A percentile compares a stretch with the other conserved stretches of the same genome.
phyloP scores from a whole-genome alignment of 2,329 filamentous ascomycete genomes.

The Fusarium sp. region DNA sequence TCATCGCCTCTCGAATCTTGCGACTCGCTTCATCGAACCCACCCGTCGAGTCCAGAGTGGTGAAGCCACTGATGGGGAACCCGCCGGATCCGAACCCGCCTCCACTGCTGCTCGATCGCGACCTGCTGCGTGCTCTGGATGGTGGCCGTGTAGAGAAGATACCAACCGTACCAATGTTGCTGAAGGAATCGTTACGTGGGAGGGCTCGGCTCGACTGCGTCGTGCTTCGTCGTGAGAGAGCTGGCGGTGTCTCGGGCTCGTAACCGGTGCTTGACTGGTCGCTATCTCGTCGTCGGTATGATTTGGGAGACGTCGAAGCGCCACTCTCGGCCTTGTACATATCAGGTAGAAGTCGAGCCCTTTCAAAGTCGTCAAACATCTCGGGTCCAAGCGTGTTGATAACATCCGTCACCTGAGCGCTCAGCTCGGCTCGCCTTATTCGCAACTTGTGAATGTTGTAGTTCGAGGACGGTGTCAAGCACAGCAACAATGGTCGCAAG shows the following conservation, averaged over 20 bases:
- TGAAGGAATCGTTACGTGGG: constrained; percentile 93
- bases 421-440: constrained; percentile 79
- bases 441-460: constrained; percentile 88
- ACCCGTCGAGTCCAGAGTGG: constrained; percentile 74
- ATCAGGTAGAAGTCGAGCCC: constrained; percentile 77
- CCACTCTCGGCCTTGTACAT: constrained; percentile 59
- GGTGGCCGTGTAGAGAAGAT: constrained; percentile 91
- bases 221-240: constrained; percentile 65
- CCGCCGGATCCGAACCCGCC: constrained; percentile 72
- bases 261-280: constrained; percentile 61
- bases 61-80: constrained; percentile 80
- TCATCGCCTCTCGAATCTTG: constrained; percentile 89
- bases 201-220: constrained; percentile 68
- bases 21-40: constrained; percentile 86
- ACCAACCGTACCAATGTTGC: constrained; percentile 87
- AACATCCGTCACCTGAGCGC: constrained; percentile 86
- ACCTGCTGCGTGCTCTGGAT: constrained; percentile 82
- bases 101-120: constrained; percentile 78
- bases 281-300: constrained; percentile 62
- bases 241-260: constrained; percentile 58
- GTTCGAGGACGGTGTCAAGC: constrained; percentile 85
- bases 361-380: constrained; percentile 96
- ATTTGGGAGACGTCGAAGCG: constrained; percentile 38
- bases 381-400: constrained; percentile 97
- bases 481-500: constrained; percentile 87